Conservation (phyloP, 768 basidiomycete genomes). For the Russula virescens region DNA sequence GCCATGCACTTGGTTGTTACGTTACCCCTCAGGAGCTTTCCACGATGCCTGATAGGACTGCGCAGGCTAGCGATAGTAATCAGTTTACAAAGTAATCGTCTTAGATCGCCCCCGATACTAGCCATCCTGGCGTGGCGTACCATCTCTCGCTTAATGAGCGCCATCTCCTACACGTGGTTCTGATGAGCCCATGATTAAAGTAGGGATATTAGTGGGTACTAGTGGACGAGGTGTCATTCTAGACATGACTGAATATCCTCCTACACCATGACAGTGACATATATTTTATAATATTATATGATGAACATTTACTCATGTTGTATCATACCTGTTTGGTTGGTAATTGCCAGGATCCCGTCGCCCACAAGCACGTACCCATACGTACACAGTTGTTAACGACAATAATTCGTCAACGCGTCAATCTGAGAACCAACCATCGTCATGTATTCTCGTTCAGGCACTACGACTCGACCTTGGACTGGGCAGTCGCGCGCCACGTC, state of each 20-base stretch:
- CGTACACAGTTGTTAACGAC: conserved; percentile 1
- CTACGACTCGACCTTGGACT: conserved; percentile 45
- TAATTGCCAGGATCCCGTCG: background rate
- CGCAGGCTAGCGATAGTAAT: background rate
- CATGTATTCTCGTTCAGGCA: conserved; percentile 27
- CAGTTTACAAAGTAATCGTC: background rate
- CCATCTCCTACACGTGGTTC: background rate
- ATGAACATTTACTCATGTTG: background rate
- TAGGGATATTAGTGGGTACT: background rate
- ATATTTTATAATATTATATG: background rate
- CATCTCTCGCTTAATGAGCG: background rate
- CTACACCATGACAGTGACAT: too few relatives aligned
- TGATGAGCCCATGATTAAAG: background rate
- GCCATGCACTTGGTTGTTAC: conserved; percentile 39
- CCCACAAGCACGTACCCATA: background rate
- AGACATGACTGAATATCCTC: background rate
- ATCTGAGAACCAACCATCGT: background rate
- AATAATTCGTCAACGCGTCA: background rate
- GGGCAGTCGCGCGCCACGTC: conserved; percentile 45
- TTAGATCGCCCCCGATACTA: background rate
- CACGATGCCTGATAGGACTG: background rate
- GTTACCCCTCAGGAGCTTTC: conserved; percentile 24
- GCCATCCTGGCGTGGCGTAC: background rate
- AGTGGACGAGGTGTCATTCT: background rate
- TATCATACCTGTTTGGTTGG: background rate